A percentile compares a stretch with the other conserved stretches of the same genome.
These are phyloP conservation scores for Nitzschia sp. DNA, from an alignment of 108 stramenopile genomes.

Conservation along the genomic window DNA sequence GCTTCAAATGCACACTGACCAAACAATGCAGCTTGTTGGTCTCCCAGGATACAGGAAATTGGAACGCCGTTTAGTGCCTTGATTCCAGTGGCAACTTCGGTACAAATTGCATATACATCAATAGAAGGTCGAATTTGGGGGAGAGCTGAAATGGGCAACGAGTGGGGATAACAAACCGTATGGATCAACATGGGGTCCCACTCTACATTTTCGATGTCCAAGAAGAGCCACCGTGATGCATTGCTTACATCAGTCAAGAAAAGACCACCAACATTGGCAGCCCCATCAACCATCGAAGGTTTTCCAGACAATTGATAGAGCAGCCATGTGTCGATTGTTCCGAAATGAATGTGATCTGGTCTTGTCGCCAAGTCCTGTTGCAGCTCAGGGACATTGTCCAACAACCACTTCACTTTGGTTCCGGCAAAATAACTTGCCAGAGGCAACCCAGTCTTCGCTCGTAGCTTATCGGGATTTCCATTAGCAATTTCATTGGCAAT, in stretches of 20 bases:
- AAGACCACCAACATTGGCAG: constrained; percentile 58
- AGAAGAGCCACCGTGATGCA: constrained; percentile 92
- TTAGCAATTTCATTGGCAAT: constrained; percentile 76
- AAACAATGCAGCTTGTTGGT: constrained; percentile 97
- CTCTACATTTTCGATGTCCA: constrained; percentile 77
- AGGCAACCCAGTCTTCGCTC: constrained; percentile 90
- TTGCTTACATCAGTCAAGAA: constrained; percentile 95
- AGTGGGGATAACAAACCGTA: constrained; percentile 55
- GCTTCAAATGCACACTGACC: constrained; percentile 90
- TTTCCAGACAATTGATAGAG: constrained; percentile 80
- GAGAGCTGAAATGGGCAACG: constrained; percentile 54
- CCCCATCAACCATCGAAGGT: constrained; percentile 52
- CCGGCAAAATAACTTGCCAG: constrained; percentile 95
- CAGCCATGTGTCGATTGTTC: constrained; percentile 96
- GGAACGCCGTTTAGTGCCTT: constrained; percentile 65
- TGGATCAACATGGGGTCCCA: constrained; percentile 86
- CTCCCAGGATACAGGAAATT: constrained; percentile 86
- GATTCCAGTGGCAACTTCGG: constrained; percentile 35
- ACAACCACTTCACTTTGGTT: constrained; percentile 92
- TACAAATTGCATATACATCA: constrained; percentile 47
- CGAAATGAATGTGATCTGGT: constrained; percentile 72
- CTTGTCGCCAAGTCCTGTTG: constrained; percentile 48
- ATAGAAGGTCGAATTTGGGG: constrained; percentile 71
- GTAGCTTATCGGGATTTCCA: constrained; percentile 73
- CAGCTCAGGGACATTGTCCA: constrained; percentile 84